Evolutionary conservation across 805 yeast species (phyloP), one percentile per base, ranked within the genome.

Genomic region (Metschnikowia peoriensis): DNA sequence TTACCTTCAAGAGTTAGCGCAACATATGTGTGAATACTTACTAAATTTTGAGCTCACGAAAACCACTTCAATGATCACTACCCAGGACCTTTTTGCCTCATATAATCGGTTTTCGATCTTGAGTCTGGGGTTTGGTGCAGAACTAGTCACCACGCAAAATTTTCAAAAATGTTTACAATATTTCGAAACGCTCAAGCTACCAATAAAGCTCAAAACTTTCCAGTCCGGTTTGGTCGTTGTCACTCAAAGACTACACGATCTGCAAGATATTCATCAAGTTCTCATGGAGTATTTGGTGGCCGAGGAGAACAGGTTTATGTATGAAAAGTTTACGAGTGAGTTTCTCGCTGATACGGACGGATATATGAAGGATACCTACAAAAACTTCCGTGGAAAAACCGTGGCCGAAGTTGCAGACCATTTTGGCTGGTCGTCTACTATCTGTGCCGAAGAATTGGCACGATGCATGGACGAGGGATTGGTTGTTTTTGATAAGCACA

Each of bases 11-110:
- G 97, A 90, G 61, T 70, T 90, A 15, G 81, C 97, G 0, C 77
- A 96, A 49, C 92, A 89, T 61, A 64, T 93, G 2, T 84, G 89
- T 40, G 96, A 88, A 60, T 91, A 83, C 66, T 71, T 88, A 55
- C 61, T 62, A 7, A 68, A 55, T 38, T 62, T 55, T 42, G 68
- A 64, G 49, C 62, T 75, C 42, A 66, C 69, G 3, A 64, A 60
- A 42, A 46, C 55, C 5, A 67, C 75, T 4, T 66, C 77, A 6
- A 74, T 75, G 71, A 65, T 72, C 28, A 71, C 79, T 4, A 52
- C 67, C 1, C 78, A 71, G 52, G 79, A 75, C 50, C 56, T 70
- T n/a, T 75, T 67, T 63, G 77, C 78, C 11, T 65, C 68, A 17
- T 75, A 73, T 58, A 75, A 75, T 48, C 63, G 78, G 35, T 72